A percentile compares a stretch with the other conserved stretches of the same genome.
phyloP scores from a whole-genome alignment of 257 asterid genomes.

The Capsicum chinense region DNA sequence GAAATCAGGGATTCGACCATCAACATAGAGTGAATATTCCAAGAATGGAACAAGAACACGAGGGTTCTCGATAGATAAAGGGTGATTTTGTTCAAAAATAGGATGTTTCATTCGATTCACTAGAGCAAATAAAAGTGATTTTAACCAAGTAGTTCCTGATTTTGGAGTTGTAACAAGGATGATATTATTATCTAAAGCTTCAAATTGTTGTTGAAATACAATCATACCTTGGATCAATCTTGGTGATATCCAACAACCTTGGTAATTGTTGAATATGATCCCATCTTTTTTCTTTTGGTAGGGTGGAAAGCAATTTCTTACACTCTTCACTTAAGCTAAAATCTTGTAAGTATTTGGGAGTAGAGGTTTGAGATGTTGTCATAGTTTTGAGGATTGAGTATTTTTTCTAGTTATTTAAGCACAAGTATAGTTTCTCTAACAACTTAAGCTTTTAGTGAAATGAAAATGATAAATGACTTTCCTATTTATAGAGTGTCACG shows the following conservation, averaged over 20 bases:
- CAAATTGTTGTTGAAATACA: not conserved
- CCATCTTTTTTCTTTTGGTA: not conserved
- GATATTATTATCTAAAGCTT: not conserved
- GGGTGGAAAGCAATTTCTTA: not conserved
- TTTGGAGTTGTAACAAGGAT: not conserved
- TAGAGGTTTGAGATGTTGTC: not conserved
- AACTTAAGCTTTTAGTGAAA: too few species aligned
- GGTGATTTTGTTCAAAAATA: not conserved
- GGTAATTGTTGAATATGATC: not conserved
- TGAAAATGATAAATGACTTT: too few species aligned
- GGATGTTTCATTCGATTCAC: not conserved
- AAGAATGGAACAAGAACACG: not conserved
- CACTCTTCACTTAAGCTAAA: not conserved
- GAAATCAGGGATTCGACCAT: conserved; percentile 12
- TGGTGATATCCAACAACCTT: not conserved
- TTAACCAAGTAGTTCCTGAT: not conserved
- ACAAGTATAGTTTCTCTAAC: too few species aligned
- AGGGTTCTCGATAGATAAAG: not conserved
- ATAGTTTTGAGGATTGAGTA: not conserved
- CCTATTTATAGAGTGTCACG: too few species aligned
- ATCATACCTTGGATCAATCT: not conserved
- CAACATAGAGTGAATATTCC: conserved; percentile 6
- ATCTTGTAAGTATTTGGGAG: not conserved
- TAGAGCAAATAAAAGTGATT: not conserved
- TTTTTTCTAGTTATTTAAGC: not conserved